Evolutionary conservation across 164 flowering plant genomes (phyloP).

Genomic region (Vitis riparia): DNA sequence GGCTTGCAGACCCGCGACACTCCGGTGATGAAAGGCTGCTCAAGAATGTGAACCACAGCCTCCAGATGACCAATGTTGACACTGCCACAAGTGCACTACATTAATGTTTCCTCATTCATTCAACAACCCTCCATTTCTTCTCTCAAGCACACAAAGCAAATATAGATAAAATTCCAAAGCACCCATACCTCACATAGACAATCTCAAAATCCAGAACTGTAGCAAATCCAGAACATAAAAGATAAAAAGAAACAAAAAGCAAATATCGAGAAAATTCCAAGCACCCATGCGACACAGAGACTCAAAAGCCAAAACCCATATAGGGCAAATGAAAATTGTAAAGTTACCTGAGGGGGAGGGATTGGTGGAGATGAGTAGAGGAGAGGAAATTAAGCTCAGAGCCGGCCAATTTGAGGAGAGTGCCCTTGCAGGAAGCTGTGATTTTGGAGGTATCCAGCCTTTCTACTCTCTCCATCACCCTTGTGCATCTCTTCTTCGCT

Average conservation of each 20-base stretch:
- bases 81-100: constrained; percentile 38
- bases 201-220: too few relatives aligned
- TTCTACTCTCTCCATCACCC: constrained; percentile 26
- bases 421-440: constrained; percentile 52
- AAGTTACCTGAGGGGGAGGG: constrained; percentile 41
- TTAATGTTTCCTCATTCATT: neutral
- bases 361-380: constrained; percentile 14
- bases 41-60: constrained; percentile 63
- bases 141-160: neutral
- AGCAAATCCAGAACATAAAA: too few relatives aligned
- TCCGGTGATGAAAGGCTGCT: constrained; percentile 60
- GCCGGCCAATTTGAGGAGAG: constrained; percentile 54
- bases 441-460: constrained; percentile 38
- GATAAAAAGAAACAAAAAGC: too few relatives aligned
- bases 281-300: too few relatives aligned
- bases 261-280: neutral
- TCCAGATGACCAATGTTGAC: constrained; percentile 79
- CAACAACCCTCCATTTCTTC: neutral
- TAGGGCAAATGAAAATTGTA: neutral
- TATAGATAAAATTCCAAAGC: neutral
- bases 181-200: neutral
- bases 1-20: constrained; percentile 91
- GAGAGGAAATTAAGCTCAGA: constrained; percentile 79
- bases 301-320: too few relatives aligned
- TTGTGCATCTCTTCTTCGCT: constrained; percentile 55